phyloP scores from a whole-genome alignment of 768 basidiomycete species.

The Boletus rufocinnamomeus region DNA sequence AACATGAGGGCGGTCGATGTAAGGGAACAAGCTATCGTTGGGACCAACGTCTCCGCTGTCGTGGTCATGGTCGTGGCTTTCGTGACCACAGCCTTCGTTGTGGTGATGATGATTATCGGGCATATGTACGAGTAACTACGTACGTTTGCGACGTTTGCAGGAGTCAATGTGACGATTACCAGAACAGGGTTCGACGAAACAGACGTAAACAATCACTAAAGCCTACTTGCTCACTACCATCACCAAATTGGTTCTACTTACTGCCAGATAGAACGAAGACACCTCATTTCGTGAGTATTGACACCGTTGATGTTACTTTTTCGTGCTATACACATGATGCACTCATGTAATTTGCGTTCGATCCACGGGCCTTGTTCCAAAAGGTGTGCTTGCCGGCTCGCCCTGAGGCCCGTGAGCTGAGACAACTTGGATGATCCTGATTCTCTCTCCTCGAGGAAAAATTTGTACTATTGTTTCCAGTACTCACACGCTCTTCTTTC shows the following conservation, averaged over 20 bases:
- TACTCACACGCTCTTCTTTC: slow-evolving; percentile 11
- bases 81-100: slow-evolving; percentile 57
- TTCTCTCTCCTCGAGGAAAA: slow-evolving; percentile 1
- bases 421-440: slow-evolving; percentile 64
- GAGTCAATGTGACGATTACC: neutral
- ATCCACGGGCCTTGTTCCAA: slow-evolving; percentile 61
- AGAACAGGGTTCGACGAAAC: slow-evolving; percentile 6
- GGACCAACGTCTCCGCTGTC: slow-evolving; percentile 49
- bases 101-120: slow-evolving; percentile 35
- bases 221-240: neutral
- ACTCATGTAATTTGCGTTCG: slow-evolving; percentile 90
- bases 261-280: neutral
- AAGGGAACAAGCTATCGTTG: slow-evolving; percentile 68
- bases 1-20: slow-evolving; percentile 81
- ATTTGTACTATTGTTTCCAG: neutral
- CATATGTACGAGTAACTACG: slow-evolving; percentile 11
- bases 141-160: neutral
- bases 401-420: slow-evolving; percentile 71
- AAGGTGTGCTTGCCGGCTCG: slow-evolving; percentile 75
- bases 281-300: slow-evolving; percentile 18
- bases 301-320: neutral
- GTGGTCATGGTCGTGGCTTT: slow-evolving; percentile 60
- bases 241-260: neutral
- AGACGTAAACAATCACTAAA: slow-evolving; percentile 16
- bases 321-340: slow-evolving; percentile 47